phyloP scores from a whole-genome alignment of 2,329 filamentous ascomycete species.

The Aspergillus fumigatiaffinis region DNA sequence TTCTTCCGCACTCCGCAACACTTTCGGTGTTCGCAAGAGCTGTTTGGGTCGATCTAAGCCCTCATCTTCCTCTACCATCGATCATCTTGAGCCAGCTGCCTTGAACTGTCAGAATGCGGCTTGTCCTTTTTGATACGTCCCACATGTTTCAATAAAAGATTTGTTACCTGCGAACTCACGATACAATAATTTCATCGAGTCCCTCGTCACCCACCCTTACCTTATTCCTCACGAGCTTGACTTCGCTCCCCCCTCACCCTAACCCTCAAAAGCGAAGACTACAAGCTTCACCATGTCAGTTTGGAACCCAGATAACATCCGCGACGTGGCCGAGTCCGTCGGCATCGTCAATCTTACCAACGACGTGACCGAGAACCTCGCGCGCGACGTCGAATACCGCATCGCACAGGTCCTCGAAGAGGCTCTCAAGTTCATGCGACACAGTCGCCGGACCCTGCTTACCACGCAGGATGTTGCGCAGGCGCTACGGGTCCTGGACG shows the following conservation, averaged over 20 bases:
- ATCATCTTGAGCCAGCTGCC: background rate
- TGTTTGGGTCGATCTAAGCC: background rate
- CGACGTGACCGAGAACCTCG: slow-evolving; percentile 80
- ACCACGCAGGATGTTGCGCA: slow-evolving; percentile 86
- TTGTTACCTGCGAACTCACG: background rate
- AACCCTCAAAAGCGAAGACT: background rate
- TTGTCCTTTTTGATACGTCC: background rate
- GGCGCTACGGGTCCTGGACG: slow-evolving; percentile 79
- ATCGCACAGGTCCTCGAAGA: slow-evolving; percentile 91
- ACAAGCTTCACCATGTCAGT: slow-evolving; percentile 53
- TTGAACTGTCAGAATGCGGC: background rate
- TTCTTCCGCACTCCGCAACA: background rate
- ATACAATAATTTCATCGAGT: background rate
- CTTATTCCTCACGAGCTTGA: background rate
- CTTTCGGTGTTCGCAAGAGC: background rate
- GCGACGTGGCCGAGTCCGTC: slow-evolving; percentile 92
- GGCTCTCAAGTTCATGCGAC: slow-evolving; percentile 93
- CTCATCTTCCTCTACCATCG: background rate
- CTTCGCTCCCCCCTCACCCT: background rate
- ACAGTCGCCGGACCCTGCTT: slow-evolving; percentile 77
- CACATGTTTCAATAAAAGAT: background rate
- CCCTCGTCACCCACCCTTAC: background rate
- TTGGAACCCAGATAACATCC: slow-evolving; percentile 95
- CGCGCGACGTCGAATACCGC: slow-evolving; percentile 93
- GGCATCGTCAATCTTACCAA: slow-evolving; percentile 78